Base-by-base conservation (phyloP, 768 basidiomycete species). In the Ramaria rubella region DNA sequence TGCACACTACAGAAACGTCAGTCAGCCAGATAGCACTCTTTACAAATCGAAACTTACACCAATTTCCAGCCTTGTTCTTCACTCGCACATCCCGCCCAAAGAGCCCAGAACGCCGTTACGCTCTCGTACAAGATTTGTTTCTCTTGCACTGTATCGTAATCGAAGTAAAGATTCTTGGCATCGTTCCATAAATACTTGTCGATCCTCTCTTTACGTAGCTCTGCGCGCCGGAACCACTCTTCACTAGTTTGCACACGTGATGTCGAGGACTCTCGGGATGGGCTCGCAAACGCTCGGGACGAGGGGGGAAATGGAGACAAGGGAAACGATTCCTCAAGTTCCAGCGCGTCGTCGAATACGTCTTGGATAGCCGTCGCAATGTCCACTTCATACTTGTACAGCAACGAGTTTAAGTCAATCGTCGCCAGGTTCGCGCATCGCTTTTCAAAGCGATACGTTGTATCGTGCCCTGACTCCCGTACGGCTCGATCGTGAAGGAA, bases 341-440 rank as follows among this genome's bases (percentile, higher is more conserved):
- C 89, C 52, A 99, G 75, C 69, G 90, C 82, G 67, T 94, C 94
- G 64, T 89, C 90, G 64, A 98, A 98, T 58, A 96, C 86, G 68
- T 96, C 93, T 57, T 86, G 82, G 66, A 99, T 97, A 24, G 94
- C 93, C 9, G 92, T 94, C n/a, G 92, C 96, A 59, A 99, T 98
- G 67, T 99, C 95, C 58, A 93, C 81, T 70, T 99, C 95, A 64
- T 97, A 98, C 78, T 99, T 99, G 82, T 95, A 99, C 45, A 99
- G 75, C 66, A 99, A 76, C 48, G 94, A 83, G 74, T 97, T 94
- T 61, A 99, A 75, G 69, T 99, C 95, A 67, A 98, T 89, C 7
- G 95, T 99, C 5, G 86, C 95, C 40, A 99, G 82, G 73, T 97
- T 95, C 19, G 94, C 95, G 65, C 94, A 97, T 17, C 91, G 87